Conservation (phyloP, 2,329 filamentous ascomycete species). For the Colletotrichum sp. region DNA sequence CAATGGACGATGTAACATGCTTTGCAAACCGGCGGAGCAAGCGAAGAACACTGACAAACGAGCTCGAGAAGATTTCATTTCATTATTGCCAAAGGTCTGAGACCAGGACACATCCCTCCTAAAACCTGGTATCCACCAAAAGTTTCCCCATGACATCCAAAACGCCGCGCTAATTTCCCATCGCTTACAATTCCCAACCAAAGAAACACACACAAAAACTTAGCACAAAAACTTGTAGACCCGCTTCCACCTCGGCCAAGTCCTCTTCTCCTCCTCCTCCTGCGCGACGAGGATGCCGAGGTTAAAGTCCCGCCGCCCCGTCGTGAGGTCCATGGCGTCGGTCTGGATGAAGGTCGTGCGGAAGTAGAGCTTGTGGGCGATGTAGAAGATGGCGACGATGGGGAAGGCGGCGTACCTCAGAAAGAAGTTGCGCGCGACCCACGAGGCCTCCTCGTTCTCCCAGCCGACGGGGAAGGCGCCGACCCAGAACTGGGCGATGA, state of each 20-base stretch:
- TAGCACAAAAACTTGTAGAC: conserved; percentile 77
- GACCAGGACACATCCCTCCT: neutral
- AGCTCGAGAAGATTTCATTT: neutral
- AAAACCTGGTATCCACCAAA: neutral
- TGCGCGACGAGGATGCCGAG: conserved; percentile 78
- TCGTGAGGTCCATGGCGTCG: conserved; percentile 84
- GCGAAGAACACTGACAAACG: neutral
- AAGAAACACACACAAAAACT: neutral
- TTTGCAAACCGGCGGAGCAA: neutral
- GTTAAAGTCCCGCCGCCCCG: conserved; percentile 85
- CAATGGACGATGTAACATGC: neutral
- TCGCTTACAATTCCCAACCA: neutral
- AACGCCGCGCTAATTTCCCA: neutral
- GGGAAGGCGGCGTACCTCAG: conserved; percentile 73
- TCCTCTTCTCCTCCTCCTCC: conserved; percentile 74
- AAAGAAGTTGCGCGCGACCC: conserved; percentile 73
- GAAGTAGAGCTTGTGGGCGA: conserved; percentile 78
- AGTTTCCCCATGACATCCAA: neutral
- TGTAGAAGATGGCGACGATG: conserved; percentile 70
- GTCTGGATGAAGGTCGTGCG: conserved; percentile 70
- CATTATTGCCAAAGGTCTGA: neutral
- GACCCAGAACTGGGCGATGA: conserved; percentile 88
- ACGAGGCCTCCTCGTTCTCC: conserved; percentile 41
- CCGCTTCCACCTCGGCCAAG: conserved; percentile 80
- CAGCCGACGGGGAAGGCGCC: conserved; percentile 78